Percentiles rank a stretch among this genome's conserved stretches.
Evolutionary conservation across 2,329 filamentous ascomycete species (phyloP).

Genomic region (Domatiomyces globalis): DNA sequence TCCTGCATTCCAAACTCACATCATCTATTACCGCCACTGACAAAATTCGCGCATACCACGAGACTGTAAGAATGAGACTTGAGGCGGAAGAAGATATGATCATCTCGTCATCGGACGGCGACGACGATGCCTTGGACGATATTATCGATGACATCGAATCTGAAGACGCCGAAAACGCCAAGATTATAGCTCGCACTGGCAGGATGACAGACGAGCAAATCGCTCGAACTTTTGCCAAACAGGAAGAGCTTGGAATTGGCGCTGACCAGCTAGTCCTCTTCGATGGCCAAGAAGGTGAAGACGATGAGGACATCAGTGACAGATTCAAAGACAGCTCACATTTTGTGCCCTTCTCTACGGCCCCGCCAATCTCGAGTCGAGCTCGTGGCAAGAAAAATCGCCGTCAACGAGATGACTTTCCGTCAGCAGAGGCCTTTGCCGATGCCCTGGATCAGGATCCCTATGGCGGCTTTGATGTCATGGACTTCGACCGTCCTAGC

Average conservation of each 20-base stretch:
- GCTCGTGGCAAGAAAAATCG: constrained; percentile 16
- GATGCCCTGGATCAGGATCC: constrained; percentile 45
- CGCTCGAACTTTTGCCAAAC: constrained; percentile 46
- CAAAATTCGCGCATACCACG: constrained; percentile 21
- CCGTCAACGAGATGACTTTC: constrained; percentile 29
- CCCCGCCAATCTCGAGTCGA: constrained; percentile 15
- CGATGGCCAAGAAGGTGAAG: constrained; percentile 33
- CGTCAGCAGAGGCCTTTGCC: constrained; percentile 41
- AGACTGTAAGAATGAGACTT: neutral
- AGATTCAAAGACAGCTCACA: constrained; percentile 11
- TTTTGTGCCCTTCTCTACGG: constrained; percentile 14
- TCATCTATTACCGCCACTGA: constrained; percentile 19
- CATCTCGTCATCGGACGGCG: constrained; percentile 20
- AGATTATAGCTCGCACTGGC: constrained; percentile 24
- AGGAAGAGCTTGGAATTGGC: constrained; percentile 49
- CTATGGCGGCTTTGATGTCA: constrained; percentile 63
- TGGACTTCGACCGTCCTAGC: constrained; percentile 65
- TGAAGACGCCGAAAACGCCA: constrained; percentile 25
- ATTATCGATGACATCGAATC: constrained; percentile 28
- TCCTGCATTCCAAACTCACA: constrained; percentile 25
- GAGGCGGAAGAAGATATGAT: constrained; percentile 19
- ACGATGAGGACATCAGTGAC: constrained; percentile 18
- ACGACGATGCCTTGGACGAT: constrained; percentile 22
- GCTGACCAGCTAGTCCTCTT: constrained; percentile 46
- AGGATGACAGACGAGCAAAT: constrained; percentile 46